Evolutionary conservation across 179 eudicot species (phyloP).

Genomic region (Spergularia azorica): DNA sequence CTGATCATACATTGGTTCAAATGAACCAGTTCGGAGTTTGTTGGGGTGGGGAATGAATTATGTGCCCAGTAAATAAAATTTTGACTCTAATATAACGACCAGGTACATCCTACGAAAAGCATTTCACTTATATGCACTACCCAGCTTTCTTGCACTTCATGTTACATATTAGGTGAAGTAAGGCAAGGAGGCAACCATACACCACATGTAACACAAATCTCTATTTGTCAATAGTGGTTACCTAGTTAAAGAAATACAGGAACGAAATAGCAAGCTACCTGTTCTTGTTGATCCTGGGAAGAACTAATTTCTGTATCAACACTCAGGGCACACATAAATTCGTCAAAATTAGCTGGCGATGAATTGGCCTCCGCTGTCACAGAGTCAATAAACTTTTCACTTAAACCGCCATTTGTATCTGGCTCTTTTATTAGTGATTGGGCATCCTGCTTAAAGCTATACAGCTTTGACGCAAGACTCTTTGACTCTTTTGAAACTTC

Average conservation of each 20-base stretch:
- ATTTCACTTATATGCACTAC: no score
- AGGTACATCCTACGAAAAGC: no score
- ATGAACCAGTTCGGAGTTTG: no score
- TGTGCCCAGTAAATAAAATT: no score
- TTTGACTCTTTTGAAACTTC: conserved; percentile 58
- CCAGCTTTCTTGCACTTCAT: no score
- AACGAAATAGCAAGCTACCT: conserved; percentile 41
- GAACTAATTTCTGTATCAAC: conserved; percentile 49
- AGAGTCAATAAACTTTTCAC: conserved; percentile 24
- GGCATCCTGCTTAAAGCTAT: conserved; percentile 74
- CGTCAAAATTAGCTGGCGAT: conserved; percentile 48
- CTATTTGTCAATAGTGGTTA: no score
- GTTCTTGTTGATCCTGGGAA: conserved; percentile 72
- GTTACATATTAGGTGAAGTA: no score
- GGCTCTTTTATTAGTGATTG: conserved; percentile 44
- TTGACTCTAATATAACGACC: no score
- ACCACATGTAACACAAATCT: no score
- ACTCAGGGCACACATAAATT: conserved; percentile 40
- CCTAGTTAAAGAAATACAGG: neutral
- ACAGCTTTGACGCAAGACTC: conserved; percentile 68
- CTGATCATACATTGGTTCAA: no score
- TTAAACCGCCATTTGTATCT: conserved; percentile 34
- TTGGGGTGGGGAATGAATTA: no score
- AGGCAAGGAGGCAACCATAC: no score
- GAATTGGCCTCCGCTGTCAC: conserved; percentile 30